Conservation (phyloP, 2,329 filamentous ascomycete species). For the Cladorrhinum sp. region DNA sequence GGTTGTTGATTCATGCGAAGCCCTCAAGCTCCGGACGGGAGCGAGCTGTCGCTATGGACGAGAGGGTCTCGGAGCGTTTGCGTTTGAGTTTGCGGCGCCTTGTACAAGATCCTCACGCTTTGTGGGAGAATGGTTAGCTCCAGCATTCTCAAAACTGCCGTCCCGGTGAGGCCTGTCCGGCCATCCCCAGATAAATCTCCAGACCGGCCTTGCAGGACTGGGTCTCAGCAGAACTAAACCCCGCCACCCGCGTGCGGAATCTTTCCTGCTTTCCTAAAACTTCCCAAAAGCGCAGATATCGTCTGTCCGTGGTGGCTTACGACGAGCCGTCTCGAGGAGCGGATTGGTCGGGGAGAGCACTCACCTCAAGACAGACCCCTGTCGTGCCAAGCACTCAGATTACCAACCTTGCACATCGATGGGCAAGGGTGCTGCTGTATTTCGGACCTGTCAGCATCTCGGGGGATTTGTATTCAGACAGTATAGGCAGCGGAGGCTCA, state of each 20-base stretch:
- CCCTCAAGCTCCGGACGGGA: conserved; percentile 36
- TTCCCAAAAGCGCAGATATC: conserved; percentile 14
- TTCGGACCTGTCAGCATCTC: conserved; percentile 25
- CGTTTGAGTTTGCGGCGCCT: conserved; percentile 23
- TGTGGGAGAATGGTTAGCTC: conserved; percentile 21
- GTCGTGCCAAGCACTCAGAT: conserved; percentile 31
- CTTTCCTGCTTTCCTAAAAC: conserved; percentile 19
- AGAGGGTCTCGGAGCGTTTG: conserved; percentile 29
- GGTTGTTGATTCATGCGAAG: conserved; percentile 47
- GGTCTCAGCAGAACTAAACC: neutral
- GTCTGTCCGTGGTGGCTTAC: conserved; percentile 21
- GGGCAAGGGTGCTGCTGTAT: conserved; percentile 18
- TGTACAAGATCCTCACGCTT: conserved; percentile 18
- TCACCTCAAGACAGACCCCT: conserved; percentile 30
- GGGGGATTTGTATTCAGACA: neutral
- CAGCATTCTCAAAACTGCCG: conserved; percentile 10
- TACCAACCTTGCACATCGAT: conserved; percentile 24
- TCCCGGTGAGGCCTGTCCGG: neutral
- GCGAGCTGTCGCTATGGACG: conserved; percentile 33
- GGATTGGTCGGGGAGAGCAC: conserved; percentile 27
- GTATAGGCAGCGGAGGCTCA: neutral
- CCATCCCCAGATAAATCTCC: neutral
- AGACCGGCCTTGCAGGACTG: conserved; percentile 10
- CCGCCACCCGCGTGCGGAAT: neutral
- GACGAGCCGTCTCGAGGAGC: conserved; percentile 16